Evolutionary conservation across 2,329 filamentous ascomycete genomes (phyloP), one percentile per base, ranked within the genome.

Genomic region (Apiospora malaysiana): DNA sequence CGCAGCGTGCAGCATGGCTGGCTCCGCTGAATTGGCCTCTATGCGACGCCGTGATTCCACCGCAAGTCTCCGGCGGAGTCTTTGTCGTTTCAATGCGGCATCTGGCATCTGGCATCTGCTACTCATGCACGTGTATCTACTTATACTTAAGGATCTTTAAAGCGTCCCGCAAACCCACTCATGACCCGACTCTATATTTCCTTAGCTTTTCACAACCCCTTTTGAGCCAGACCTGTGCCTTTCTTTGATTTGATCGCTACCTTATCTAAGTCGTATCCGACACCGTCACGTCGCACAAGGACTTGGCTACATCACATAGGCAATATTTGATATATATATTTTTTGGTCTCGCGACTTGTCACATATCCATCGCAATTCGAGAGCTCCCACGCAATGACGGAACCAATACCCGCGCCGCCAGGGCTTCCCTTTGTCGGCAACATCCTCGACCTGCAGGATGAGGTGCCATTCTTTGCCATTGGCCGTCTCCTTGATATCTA

Each of bases 371-470:
- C 27, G 56, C 37, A 32, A 32, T n/a, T n/a, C 40, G 56, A 47
- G 18, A 9, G 18, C 43, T 27, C n/a, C 42, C n/a, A 21, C 73
- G 70, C 47, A n/a, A 73, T 73, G 71, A 46, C 68, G 23, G 74
- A 71, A n/a, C 83, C 86, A 2, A 91, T 94, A 69, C 91, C 92
- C 1, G 86, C 88, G 66, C 91, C 91, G 37, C 85, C 85, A 69
- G 90, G 89, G 2, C 82, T 92, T 70, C 92, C 91, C 1, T 79
- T 94, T 37, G 73, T 94, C 32, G 92, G 92, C 40, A 92, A 94
- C 75, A 77, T 92, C 42, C 82, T 83, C 69, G 90, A 92, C 73
- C 86, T 94, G 73, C 87, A 91, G 71, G 80, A 85, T 0, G 85
- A 87, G n/a, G 83, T 87, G 27, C 88, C 91, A 0, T 78, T 89